These are phyloP conservation scores for Pyrus communis DNA, from an alignment of 306 rosid species.

Conservation along the genomic window DNA sequence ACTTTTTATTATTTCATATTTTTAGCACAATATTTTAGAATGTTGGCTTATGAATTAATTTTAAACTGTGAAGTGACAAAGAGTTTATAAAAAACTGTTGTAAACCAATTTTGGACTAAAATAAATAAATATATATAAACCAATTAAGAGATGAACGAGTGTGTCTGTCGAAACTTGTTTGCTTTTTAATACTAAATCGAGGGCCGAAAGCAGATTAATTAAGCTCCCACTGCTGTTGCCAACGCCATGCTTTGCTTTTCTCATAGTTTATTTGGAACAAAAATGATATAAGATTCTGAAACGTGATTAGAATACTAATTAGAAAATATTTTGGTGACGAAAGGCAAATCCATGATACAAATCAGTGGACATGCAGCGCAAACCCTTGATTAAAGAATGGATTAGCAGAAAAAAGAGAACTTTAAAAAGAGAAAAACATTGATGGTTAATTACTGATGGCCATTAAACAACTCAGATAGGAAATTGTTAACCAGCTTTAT, in stretches of 20 bases:
- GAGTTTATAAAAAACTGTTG: neutral
- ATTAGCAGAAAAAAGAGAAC: neutral
- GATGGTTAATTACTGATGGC: neutral
- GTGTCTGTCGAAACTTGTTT: conserved; percentile 12
- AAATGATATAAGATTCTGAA: conserved; percentile 6
- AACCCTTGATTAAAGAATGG: conserved; percentile 9
- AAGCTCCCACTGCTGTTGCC: neutral
- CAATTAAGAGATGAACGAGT: conserved; percentile 17
- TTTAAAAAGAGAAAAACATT: too few relatives aligned
- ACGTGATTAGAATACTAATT: neutral
- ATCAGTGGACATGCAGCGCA: conserved; percentile 20
- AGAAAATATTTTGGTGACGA: neutral
- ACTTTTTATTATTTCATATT: too few relatives aligned
- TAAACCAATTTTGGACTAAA: too few relatives aligned
- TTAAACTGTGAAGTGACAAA: too few relatives aligned
- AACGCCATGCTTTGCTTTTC: neutral
- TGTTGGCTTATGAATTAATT: too few relatives aligned
- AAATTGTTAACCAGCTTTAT: neutral
- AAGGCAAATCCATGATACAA: conserved; percentile 13
- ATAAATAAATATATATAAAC: neutral
- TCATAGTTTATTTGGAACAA: neutral
- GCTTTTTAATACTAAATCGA: neutral
- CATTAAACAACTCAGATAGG: neutral
- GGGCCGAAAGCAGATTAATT: neutral
- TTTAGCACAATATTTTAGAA: too few relatives aligned